Evolutionary conservation across 139 green algal species (phyloP).

Genomic region (Chlamydomonas applanata): DNA sequence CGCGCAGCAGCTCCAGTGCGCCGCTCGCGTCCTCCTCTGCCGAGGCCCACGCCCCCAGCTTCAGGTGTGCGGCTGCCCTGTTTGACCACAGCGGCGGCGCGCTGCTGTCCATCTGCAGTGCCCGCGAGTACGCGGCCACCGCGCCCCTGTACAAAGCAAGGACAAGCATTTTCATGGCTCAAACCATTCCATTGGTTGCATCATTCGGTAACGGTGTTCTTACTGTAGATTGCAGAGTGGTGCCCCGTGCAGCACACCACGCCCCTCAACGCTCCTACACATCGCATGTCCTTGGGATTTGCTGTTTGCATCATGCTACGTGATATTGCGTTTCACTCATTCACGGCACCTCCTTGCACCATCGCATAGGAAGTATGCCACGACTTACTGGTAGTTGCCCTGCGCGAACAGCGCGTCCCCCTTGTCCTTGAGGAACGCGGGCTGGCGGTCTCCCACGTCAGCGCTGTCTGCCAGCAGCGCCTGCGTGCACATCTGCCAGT

Average conservation of each 20-base stretch:
- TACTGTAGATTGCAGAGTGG: too few species aligned
- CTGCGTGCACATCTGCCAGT: neutral
- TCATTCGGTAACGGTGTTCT: too few species aligned
- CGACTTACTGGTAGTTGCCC: slow-evolving; percentile 51
- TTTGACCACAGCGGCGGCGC: slow-evolving; percentile 43
- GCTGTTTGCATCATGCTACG: too few species aligned
- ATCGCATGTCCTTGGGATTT: too few species aligned
- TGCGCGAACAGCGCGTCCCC: slow-evolving; percentile 58
- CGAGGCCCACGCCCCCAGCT: slow-evolving; percentile 25
- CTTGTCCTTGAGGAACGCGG: slow-evolving; percentile 80
- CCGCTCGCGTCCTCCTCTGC: slow-evolving; percentile 46
- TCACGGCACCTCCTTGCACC: too few species aligned
- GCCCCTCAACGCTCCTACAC: too few species aligned
- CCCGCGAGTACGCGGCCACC: slow-evolving; percentile 60
- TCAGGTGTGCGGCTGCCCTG: slow-evolving; percentile 51
- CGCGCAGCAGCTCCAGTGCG: slow-evolving; percentile 42
- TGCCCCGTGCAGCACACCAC: too few species aligned
- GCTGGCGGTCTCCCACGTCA: slow-evolving; percentile 65
- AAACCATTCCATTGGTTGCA: too few species aligned
- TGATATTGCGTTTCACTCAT: too few species aligned
- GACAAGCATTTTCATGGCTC: too few species aligned
- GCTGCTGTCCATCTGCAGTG: slow-evolving; percentile 50
- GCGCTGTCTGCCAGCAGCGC: slow-evolving; percentile 28
- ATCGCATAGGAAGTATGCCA: too few species aligned
- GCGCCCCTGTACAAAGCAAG: slow-evolving; percentile 44